Evolutionary conservation across 2,329 filamentous ascomycete genomes (phyloP).

Genomic region (Hymenoscyphus scutula): DNA sequence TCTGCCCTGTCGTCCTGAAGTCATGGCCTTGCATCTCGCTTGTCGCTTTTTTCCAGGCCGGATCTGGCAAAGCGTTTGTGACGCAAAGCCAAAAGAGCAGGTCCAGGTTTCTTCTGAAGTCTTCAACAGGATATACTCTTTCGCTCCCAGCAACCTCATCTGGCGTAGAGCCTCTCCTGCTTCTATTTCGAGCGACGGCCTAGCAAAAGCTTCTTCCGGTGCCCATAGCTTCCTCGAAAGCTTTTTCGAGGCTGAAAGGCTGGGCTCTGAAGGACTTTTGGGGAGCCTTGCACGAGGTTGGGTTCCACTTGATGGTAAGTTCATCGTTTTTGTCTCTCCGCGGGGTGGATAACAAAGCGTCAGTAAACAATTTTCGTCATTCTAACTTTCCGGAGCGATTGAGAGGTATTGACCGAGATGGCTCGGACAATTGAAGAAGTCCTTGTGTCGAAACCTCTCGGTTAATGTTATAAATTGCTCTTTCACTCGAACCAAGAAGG

Average conservation of each 20-base stretch:
- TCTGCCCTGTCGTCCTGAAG: slow-evolving; percentile 1
- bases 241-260: neutral
- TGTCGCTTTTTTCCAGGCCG: neutral
- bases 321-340: neutral
- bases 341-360: too few species aligned
- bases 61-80: neutral
- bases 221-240: neutral
- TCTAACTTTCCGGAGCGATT: too few species aligned
- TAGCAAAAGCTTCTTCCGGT: neutral
- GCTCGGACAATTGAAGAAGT: too few species aligned
- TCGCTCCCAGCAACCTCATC: slow-evolving; percentile 2
- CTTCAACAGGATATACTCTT: neutral
- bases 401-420: too few species aligned
- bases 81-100: neutral
- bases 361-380: too few species aligned
- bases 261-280: neutral
- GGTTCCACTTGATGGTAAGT: slow-evolving; percentile 2
- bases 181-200: slow-evolving; percentile 2
- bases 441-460: too few species aligned
- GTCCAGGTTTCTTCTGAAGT: neutral
- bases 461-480: too few species aligned
- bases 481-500: too few species aligned
- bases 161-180: neutral
- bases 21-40: neutral
- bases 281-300: neutral